Base-by-base conservation (phyloP, 2,329 filamentous ascomycete genomes). In the Colletotrichum neosansevieriae region DNA sequence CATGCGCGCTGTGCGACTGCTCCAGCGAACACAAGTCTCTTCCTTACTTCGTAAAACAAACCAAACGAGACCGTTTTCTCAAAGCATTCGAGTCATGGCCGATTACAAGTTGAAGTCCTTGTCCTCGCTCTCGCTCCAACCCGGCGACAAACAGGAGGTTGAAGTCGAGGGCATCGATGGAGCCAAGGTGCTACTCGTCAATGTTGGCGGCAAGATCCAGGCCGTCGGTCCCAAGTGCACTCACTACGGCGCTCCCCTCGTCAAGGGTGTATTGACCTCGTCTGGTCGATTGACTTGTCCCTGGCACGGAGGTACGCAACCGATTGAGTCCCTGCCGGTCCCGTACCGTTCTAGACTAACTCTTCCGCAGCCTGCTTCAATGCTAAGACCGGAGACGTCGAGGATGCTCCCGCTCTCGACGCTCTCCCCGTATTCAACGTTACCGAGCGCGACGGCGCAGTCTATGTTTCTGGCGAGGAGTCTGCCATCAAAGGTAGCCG, bases 391-490 rank as follows among this genome's bases (percentile, higher is more conserved):
- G 96, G 96, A 60, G 96, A 99, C 74, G 92, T 98, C 67, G 96
- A 99, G 81, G 94, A 98, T 76, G 94, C 95, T 0, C 96, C 96
- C 0, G 96, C 93, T 2, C 88, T 97, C 29, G 94, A 98, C 75
- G 86, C 92, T n/a, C 83, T 99, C 29, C 88, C 92, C 51, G 91
- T 91, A 58, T 99, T 97, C 82, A 89, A 93, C 60, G 84, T 98
- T 36, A 83, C 89, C 36, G 91, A 97, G 78, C 94, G 91, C 75
- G 89, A 96, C 73, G 94, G 93, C 36, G 91, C 87, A 5, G 90
- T 98, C 2, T 98, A 94, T 78, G 88, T 99, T 71, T 91, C 91
- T 45, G 94, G 91, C 24, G 92, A 95, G 34, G 91, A 96, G 77
- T 85, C 88, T 1, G 85, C 86, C 34, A 92, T 99, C 81, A 97